phyloP scores from a whole-genome alignment of 1,284 basidiomycete species.

The Xerocomus cyaneibrunnescens region DNA sequence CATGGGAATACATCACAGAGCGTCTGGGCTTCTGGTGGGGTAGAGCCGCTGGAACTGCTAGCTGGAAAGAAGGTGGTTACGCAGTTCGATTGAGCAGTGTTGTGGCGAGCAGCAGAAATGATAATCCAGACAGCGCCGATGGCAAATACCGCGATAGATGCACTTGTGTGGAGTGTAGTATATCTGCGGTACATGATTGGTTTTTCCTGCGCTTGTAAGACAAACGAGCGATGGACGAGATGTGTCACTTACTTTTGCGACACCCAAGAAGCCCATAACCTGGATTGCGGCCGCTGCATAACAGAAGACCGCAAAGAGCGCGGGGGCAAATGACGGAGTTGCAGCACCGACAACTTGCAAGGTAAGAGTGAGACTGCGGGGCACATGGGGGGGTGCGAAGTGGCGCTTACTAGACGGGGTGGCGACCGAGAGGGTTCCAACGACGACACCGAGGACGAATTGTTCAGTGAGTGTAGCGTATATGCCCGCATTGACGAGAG shows the following conservation, averaged over 20 bases:
- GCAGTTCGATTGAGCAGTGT: slow-evolving; percentile 66
- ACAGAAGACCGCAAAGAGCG: slow-evolving; percentile 72
- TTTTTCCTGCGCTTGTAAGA: slow-evolving; percentile 60
- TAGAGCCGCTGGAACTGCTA: slow-evolving; percentile 35
- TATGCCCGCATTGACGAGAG: slow-evolving; percentile 83
- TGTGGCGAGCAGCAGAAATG: slow-evolving; percentile 74
- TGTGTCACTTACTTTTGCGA: slow-evolving; percentile 58
- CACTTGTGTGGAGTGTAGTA: slow-evolving; percentile 63
- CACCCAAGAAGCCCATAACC: slow-evolving; percentile 79
- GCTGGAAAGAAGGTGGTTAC: slow-evolving; percentile 56
- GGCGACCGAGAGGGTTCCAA: slow-evolving; percentile 74
- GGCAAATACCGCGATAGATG: slow-evolving; percentile 62
- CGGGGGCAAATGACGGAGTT: slow-evolving; percentile 72
- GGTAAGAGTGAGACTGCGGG: slow-evolving; percentile 7
- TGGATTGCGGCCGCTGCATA: slow-evolving; percentile 74
- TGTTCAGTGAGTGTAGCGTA: slow-evolving; percentile 81
- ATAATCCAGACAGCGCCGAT: slow-evolving; percentile 80
- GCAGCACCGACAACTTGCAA: slow-evolving; percentile 78
- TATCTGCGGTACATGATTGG: slow-evolving; percentile 74
- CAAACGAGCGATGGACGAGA: neutral
- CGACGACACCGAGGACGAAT: slow-evolving; percentile 63
- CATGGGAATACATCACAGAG: slow-evolving; percentile 88
- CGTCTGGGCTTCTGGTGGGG: slow-evolving; percentile 55
- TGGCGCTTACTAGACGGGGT: slow-evolving; percentile 69
- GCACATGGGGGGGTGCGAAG: neutral